phyloP scores from a whole-genome alignment of 495 filamentous ascomycete species.

The Aspergillus diversus region DNA sequence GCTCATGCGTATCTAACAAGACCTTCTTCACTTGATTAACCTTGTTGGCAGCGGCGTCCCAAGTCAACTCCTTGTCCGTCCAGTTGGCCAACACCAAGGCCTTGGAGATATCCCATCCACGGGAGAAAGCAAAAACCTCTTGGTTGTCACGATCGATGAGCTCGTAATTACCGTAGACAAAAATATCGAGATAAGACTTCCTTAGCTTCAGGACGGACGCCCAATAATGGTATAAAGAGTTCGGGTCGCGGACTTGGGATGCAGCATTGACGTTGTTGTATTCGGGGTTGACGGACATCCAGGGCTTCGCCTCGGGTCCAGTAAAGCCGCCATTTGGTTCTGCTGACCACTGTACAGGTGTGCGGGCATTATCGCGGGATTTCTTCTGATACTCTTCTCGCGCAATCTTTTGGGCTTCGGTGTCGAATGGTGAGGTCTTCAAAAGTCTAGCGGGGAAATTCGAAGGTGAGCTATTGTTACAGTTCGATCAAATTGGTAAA shows the following conservation, averaged over 20 bases:
- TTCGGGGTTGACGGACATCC: constrained; percentile 65
- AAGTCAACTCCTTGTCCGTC: constrained; percentile 41
- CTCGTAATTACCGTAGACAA: constrained; percentile 65
- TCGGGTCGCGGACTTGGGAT: constrained; percentile 45
- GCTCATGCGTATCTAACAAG: constrained; percentile 48
- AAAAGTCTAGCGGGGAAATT: constrained; percentile 34
- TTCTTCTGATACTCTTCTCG: constrained; percentile 54
- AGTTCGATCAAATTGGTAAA: neutral
- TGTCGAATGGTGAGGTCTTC: constrained; percentile 38
- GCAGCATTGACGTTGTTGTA: constrained; percentile 55
- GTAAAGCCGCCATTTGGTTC: constrained; percentile 57
- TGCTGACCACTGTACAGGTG: constrained; percentile 57
- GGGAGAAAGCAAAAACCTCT: constrained; percentile 53
- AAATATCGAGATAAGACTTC: constrained; percentile 57
- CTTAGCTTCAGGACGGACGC: constrained; percentile 54
- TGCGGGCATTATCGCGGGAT: constrained; percentile 59
- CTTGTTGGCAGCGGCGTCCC: constrained; percentile 43
- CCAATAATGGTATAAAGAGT: constrained; percentile 58
- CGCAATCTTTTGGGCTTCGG: constrained; percentile 36
- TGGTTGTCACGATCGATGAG: constrained; percentile 49
- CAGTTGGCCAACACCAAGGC: constrained; percentile 59
- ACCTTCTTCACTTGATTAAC: constrained; percentile 38
- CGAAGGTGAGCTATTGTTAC: neutral
- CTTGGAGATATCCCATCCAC: constrained; percentile 44
- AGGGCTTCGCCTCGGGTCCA: constrained; percentile 53